phyloP scores from a whole-genome alignment of 805 yeast genomes.

The Suhomyces tanzawaensis region DNA sequence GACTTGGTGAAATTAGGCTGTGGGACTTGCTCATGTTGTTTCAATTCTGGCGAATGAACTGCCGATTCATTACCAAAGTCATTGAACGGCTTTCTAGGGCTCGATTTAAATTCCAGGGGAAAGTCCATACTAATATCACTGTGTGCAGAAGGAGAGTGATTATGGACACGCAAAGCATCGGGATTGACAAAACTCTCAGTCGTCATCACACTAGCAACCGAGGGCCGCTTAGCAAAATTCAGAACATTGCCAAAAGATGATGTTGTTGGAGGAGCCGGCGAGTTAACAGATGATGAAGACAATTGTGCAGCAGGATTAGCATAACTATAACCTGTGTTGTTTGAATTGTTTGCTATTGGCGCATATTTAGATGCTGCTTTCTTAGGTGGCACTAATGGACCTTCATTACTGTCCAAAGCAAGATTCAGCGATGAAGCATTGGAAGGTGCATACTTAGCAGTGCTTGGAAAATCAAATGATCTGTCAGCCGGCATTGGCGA shows the following conservation, averaged over 20 bases:
- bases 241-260: slow-evolving; percentile 5
- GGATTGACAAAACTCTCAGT: slow-evolving; percentile 17
- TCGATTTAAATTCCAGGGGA: slow-evolving; percentile 25
- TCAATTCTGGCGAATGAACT: neutral
- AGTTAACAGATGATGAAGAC: slow-evolving; percentile 20
- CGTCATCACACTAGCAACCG: slow-evolving; percentile 20
- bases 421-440: slow-evolving; percentile 22
- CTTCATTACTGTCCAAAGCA: slow-evolving; percentile 1
- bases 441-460: slow-evolving; percentile 18
- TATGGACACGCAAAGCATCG: slow-evolving; percentile 13
- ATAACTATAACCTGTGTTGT: neutral
- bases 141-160: slow-evolving; percentile 28
- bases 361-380: slow-evolving; percentile 4
- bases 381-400: slow-evolving; percentile 9
- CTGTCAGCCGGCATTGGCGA: slow-evolving; percentile 2
- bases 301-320: slow-evolving; percentile 13
- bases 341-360: slow-evolving; percentile 1
- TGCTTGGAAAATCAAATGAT: neutral
- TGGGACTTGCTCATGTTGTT: neutral
- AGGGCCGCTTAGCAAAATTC: slow-evolving; percentile 16
- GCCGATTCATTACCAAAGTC: neutral
- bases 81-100: slow-evolving; percentile 5
- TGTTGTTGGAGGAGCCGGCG: slow-evolving; percentile 7
- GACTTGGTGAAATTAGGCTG: too few species aligned
- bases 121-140: slow-evolving; percentile 33